Conservation (phyloP, 257 asterid genomes). For the Solanum chmielewskii region DNA sequence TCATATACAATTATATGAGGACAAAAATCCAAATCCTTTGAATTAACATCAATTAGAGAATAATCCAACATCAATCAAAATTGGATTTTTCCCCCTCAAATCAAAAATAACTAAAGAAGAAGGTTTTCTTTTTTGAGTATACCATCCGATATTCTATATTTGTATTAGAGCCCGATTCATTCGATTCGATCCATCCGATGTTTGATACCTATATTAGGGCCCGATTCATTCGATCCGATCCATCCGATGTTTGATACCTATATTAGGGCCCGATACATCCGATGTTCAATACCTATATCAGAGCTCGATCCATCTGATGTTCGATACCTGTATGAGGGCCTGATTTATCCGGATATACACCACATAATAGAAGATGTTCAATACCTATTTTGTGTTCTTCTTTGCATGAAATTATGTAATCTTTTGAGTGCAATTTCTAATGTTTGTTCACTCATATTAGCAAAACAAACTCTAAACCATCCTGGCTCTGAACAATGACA, state of each 20-base stretch:
- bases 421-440: conserved; percentile 31
- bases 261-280: fast-evolving
- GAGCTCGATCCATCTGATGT: too few species aligned
- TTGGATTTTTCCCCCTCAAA: not conserved
- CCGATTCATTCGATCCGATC: too few species aligned
- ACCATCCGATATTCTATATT: too few species aligned
- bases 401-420: conserved; percentile 30
- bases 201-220: fast-evolving
- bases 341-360: fast-evolving
- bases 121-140: too few species aligned
- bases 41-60: not conserved
- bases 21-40: not conserved
- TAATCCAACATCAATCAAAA: not conserved
- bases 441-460: conserved; percentile 34
- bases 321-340: not conserved
- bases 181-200: too few species aligned
- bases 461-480: conserved; percentile 48
- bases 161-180: fast-evolving
- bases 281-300: too few species aligned
- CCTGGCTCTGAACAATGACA: conserved; percentile 47
- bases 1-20: not conserved
- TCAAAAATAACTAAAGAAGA: not conserved
- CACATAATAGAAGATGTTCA: not conserved
- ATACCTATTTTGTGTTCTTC: not conserved
- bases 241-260: too few species aligned